Percentiles rank a stretch among this genome's conserved stretches.
Evolutionary conservation across 1,284 basidiomycete species (phyloP).

Genomic region (Anthracocystis setariae): DNA sequence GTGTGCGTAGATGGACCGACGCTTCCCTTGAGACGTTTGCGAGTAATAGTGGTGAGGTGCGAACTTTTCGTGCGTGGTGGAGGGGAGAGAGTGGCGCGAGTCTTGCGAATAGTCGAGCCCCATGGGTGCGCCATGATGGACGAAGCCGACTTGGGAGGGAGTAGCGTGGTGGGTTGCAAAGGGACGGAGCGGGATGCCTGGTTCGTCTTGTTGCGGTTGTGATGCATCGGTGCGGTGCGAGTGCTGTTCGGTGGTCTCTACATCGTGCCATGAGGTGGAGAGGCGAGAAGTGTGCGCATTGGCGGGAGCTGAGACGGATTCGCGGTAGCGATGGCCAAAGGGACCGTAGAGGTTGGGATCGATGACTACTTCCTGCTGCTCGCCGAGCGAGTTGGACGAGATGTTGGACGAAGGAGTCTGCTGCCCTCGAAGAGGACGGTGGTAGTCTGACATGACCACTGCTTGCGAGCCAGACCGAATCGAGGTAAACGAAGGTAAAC

Average conservation of each 20-base stretch:
- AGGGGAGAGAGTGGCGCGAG: slow-evolving; percentile 10
- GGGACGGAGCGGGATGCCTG: slow-evolving; percentile 11
- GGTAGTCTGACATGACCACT: slow-evolving; percentile 21
- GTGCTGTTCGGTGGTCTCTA: slow-evolving; percentile 34
- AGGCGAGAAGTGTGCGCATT: slow-evolving; percentile 1
- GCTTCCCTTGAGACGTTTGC: neutral
- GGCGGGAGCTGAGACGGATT: neutral
- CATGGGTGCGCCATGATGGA: slow-evolving; percentile 24
- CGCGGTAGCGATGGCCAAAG: slow-evolving; percentile 35
- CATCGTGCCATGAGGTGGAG: slow-evolving; percentile 29
- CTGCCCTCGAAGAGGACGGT: slow-evolving; percentile 20
- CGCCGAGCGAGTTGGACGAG: neutral
- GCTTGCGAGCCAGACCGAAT: neutral
- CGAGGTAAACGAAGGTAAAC: neutral
- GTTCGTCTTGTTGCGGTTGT: slow-evolving; percentile 11
- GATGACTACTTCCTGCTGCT: slow-evolving; percentile 20
- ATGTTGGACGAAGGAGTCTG: neutral
- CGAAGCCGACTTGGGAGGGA: slow-evolving; percentile 13
- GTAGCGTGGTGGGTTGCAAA: slow-evolving; percentile 4
- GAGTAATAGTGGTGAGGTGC: neutral
- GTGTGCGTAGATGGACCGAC: slow-evolving; percentile 18
- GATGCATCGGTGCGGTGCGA: neutral
- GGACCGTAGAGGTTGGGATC: slow-evolving; percentile 49
- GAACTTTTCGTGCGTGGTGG: slow-evolving; percentile 9
- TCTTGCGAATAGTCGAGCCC: slow-evolving; percentile 14